phyloP scores from a whole-genome alignment of 2,329 filamentous ascomycete species.

The Emergomyces africanus region DNA sequence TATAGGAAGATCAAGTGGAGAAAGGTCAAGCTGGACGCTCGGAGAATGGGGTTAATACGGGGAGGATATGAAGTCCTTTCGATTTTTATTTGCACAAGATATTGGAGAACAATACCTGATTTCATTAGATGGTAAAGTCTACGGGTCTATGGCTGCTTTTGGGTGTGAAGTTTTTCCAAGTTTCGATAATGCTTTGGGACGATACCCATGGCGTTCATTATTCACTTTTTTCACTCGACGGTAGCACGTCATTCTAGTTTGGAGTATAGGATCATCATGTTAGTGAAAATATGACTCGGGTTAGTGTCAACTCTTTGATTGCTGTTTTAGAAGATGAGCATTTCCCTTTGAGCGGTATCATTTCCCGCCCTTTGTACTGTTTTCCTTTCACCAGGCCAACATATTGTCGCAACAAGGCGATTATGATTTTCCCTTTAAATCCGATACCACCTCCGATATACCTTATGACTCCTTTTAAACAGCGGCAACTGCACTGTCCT shows the following conservation, averaged over 20 bases:
- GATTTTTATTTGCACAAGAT: background rate
- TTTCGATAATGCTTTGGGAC: background rate
- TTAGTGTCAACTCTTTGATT: background rate
- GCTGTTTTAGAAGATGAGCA: background rate
- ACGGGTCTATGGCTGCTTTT: background rate
- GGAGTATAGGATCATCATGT: background rate
- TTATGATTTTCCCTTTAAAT: background rate
- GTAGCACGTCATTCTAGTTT: background rate
- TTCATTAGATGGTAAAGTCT: background rate
- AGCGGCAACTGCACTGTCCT: background rate
- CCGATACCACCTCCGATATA: background rate
- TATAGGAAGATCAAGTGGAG: slow-evolving; percentile 22
- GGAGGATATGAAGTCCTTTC: background rate
- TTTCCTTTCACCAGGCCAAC: background rate
- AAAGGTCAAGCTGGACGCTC: slow-evolving; percentile 38
- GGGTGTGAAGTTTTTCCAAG: background rate
- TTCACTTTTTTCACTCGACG: background rate
- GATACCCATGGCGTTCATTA: background rate
- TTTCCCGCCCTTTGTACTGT: background rate
- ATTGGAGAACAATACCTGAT: background rate
- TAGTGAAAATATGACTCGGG: background rate
- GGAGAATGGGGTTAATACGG: slow-evolving; percentile 28
- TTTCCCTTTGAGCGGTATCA: background rate
- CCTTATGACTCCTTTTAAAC: background rate
- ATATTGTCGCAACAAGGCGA: background rate